These are phyloP conservation scores for Acarospora socialis DNA, from an alignment of 2,329 filamentous ascomycete genomes.

Conservation along the genomic window DNA sequence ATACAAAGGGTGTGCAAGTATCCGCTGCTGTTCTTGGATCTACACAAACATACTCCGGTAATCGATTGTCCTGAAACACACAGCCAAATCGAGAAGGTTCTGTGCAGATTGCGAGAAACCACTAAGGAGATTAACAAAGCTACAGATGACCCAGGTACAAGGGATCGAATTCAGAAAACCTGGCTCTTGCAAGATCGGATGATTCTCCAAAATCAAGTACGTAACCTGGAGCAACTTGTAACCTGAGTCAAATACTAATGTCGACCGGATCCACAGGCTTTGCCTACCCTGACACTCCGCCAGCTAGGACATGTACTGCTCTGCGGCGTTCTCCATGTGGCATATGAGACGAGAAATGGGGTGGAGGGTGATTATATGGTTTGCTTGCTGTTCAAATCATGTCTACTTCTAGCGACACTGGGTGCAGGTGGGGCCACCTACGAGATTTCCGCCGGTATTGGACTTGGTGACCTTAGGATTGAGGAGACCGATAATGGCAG, in stretches of 20 bases:
- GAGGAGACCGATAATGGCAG: slow-evolving; percentile 63
- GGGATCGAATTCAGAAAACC: slow-evolving; percentile 61
- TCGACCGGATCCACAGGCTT: background rate
- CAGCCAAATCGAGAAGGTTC: slow-evolving; percentile 59
- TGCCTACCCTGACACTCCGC: slow-evolving; percentile 42
- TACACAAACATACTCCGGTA: slow-evolving; percentile 70
- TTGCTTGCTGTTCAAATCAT: slow-evolving; percentile 68
- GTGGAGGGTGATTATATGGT: slow-evolving; percentile 71
- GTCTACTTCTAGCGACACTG: slow-evolving; percentile 59
- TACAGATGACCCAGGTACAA: slow-evolving; percentile 60
- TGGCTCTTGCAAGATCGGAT: slow-evolving; percentile 75
- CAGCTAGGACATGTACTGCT: slow-evolving; percentile 66
- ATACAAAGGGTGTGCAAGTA: slow-evolving; percentile 90
- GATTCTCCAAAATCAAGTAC: slow-evolving; percentile 56
- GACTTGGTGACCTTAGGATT: slow-evolving; percentile 49
- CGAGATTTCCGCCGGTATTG: slow-evolving; percentile 59
- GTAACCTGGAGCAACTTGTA: slow-evolving; percentile 14
- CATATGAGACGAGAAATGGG: slow-evolving; percentile 57
- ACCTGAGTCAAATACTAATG: background rate
- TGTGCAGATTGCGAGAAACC: slow-evolving; percentile 57
- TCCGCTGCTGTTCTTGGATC: slow-evolving; percentile 69
- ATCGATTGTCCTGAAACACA: slow-evolving; percentile 75
- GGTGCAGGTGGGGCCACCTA: slow-evolving; percentile 53
- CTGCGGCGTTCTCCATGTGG: slow-evolving; percentile 70
- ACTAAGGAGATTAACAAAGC: slow-evolving; percentile 71